A percentile compares a stretch with the other conserved stretches of the same genome.
Conservation (phyloP, 202 grass and related monocot genomes). For the Schoenoplectus tabernaemontani region DNA sequence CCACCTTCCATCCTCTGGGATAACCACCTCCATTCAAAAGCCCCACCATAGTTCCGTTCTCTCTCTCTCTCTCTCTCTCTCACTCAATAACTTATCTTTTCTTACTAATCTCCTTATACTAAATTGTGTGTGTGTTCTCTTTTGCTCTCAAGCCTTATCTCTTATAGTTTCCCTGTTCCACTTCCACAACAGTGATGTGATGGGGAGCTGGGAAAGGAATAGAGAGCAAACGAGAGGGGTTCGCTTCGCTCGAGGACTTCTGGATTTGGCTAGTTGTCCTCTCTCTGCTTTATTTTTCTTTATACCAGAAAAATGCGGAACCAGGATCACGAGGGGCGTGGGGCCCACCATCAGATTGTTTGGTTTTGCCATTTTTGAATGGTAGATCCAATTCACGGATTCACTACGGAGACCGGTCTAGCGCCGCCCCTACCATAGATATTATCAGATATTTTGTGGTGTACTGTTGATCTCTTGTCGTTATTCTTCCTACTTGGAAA, state of each 20-base stretch:
- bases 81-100: not conserved
- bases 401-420: not conserved
- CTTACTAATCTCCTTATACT: not conserved
- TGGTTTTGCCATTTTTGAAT: not conserved
- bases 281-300: not conserved
- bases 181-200: not conserved
- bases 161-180: too few relatives aligned
- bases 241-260: not conserved
- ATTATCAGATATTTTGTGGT: not conserved
- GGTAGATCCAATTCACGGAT: not conserved
- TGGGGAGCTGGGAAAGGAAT: not conserved
- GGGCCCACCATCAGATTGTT: not conserved
- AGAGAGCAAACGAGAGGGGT: not conserved
- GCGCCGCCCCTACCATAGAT: not conserved
- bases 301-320: not conserved
- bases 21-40: not conserved
- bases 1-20: constrained; percentile 12
- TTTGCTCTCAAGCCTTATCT: not conserved
- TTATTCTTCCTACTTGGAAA: not conserved
- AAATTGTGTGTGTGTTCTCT: not conserved
- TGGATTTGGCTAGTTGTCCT: too few relatives aligned
- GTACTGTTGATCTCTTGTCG: not conserved
- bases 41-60: not conserved
- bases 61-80: too few relatives aligned
- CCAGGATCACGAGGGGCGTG: not conserved